A percentile compares a stretch with the other conserved stretches of the same genome.
phyloP scores from a whole-genome alignment of 2,329 filamentous ascomycete genomes.

The Endoconidiophora laricicola region DNA sequence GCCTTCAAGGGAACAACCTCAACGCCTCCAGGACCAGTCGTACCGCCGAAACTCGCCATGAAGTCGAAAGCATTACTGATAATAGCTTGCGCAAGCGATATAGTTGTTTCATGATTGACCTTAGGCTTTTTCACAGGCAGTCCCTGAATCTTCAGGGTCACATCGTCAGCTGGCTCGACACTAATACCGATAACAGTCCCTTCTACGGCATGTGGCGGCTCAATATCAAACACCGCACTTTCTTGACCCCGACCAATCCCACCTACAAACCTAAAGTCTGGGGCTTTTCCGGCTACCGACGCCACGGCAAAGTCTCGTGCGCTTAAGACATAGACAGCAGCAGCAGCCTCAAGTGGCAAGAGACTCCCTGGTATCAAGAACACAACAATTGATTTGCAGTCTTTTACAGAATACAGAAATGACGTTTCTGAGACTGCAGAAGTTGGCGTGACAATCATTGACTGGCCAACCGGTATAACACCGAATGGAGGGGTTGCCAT shows the following conservation, averaged over 20 bases:
- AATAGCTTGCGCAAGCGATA: slow-evolving; percentile 75
- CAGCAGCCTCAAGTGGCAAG: slow-evolving; percentile 61
- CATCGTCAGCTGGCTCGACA: slow-evolving; percentile 58
- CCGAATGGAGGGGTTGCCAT: slow-evolving; percentile 37
- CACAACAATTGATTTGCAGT: slow-evolving; percentile 58
- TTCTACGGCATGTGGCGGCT: slow-evolving; percentile 17
- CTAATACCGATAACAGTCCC: slow-evolving; percentile 66
- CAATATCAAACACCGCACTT: slow-evolving; percentile 74
- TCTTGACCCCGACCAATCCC: slow-evolving; percentile 82
- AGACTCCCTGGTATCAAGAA: slow-evolving; percentile 68
- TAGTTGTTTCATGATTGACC: slow-evolving; percentile 29
- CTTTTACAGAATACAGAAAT: slow-evolving; percentile 37
- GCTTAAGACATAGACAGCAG: slow-evolving; percentile 72
- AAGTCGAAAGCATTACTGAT: slow-evolving; percentile 98
- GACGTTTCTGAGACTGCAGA: slow-evolving; percentile 36
- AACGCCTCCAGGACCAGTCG: slow-evolving; percentile 41
- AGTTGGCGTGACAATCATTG: slow-evolving; percentile 37
- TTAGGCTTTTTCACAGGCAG: slow-evolving; percentile 29
- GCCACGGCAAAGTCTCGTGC: slow-evolving; percentile 24
- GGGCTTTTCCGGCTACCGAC: slow-evolving; percentile 24
- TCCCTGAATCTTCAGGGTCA: slow-evolving; percentile 51
- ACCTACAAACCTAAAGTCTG: slow-evolving; percentile 69
- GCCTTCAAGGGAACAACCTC: slow-evolving; percentile 88
- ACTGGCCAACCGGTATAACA: slow-evolving; percentile 42
- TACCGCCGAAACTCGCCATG: slow-evolving; percentile 66